Base-by-base conservation (phyloP, 441 rosid species). In the Pelargonium cotyledonis region DNA sequence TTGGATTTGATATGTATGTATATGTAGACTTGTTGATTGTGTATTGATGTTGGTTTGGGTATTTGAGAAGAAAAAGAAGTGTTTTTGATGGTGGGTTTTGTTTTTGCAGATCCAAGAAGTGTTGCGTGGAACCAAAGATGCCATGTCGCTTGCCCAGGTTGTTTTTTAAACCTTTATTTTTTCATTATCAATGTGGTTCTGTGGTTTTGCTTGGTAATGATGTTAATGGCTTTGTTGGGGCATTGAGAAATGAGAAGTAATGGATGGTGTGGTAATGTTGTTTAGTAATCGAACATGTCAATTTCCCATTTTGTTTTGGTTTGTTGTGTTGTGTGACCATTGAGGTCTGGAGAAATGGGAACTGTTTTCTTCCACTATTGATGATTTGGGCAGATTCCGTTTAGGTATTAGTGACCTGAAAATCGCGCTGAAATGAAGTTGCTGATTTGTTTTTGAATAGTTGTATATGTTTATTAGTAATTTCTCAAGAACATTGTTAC, bases 111-210 rank as follows among this genome's bases (percentile, higher is more conserved):
- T 90, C 74, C 95, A 89, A 76, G 86, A 87, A 76, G 14, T 92
- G 80, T 70, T 86, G 77, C 88, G 79, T 76, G 92, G 88, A 75
- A 78, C 84, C 16, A 82, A 75, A 67, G 76, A 84, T 85, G 88
- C 85, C 49, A 31, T 89, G 81, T 95, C 99, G 51, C 84, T 95
- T 55, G 99, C 98, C 75, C 98, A 95, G 98, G 97, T 95, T 80
- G 77, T 6, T 38, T 38, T 6, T 38, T 38, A 38, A 38, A 38
- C 41, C 41, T 38, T 38, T 29, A 23, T 69, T 55, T 69, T 65
- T 44, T 41, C 53, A 35, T 64, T 63, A 63, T 58, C 75, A 47
- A 71, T 63, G 72, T 68, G 23, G 21, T 43, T 70, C 12, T 64
- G 66, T 38, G 41, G 8, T 6, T 38, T 38, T 38, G 41, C 23